Base-by-base conservation (phyloP, 768 basidiomycete species). In the Tricholoma sp. region DNA sequence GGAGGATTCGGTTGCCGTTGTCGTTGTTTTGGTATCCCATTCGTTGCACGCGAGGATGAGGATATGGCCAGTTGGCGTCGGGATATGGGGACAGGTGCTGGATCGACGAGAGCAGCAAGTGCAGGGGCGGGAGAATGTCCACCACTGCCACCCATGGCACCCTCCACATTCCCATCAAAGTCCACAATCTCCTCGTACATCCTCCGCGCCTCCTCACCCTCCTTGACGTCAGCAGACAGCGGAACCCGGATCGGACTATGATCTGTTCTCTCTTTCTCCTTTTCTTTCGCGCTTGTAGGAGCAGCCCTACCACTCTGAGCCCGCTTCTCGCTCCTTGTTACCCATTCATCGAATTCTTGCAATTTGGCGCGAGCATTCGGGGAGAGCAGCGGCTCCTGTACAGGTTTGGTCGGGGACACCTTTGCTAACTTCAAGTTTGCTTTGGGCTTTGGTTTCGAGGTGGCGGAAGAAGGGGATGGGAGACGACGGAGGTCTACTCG, bases 111-210 rank as follows among this genome's bases (percentile, higher is more conserved):
- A 24, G 12, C 22, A n/a, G 47, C 47, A 49, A 11, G 29, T 49
- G 29, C 47, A 27, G 49, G 49, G n/a, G 22, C 49, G 22, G 31
- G 49, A 10, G 49, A 24, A 10, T 50, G 49, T 12, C 22, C 9
- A 19, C 41, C 7, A 19, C 14, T 7, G 5, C 41, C 41, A 4
- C 18, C 18, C 14, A 43, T 7, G n/a, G 18, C 41, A 1, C 18
- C 18, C 18, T 43, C 41, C n/a, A 7, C 41, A 43, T 43, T 19
- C 41, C 41, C 41, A 18, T 43, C 18, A 18, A 43, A 59, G 29
- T 61, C 56, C 45, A 61, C 57, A 54, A 22, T 54, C 12, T 59
- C 53, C 1, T 60, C 45, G 41, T 57, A 57, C 59, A 63, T 57
- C 43, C 47, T 32, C 43, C 49, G 46, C 18, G 55, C 45, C 19